A percentile compares a stretch with the other conserved stretches of the same genome.
Conservation (phyloP, 805 yeast genomes). For the Starmerella apis region DNA sequence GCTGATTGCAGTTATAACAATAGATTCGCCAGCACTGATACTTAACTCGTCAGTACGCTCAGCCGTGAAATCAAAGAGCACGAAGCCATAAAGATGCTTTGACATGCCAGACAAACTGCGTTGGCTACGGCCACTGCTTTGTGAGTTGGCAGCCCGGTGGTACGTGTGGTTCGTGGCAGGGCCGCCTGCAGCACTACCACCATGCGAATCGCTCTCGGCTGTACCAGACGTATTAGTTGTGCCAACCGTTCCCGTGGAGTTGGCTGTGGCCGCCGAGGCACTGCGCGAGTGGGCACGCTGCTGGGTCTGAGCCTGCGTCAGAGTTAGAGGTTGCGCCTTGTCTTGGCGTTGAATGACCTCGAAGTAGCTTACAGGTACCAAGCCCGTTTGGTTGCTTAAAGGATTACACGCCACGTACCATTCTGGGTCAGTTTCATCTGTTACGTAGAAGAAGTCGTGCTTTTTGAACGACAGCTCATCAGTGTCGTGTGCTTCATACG, state of each 20-base stretch:
- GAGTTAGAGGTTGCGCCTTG: slow-evolving; percentile 27
- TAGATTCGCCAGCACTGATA: slow-evolving; percentile 73
- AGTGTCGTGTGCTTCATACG: slow-evolving; percentile 66
- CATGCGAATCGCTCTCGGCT: neutral
- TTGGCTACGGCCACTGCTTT: slow-evolving; percentile 4
- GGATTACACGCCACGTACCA: slow-evolving; percentile 92
- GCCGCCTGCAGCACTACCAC: slow-evolving; percentile 7
- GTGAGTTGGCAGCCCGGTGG: slow-evolving; percentile 7
- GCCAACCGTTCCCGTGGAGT: neutral
- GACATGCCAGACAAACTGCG: slow-evolving; percentile 30
- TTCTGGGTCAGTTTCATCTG: slow-evolving; percentile 44
- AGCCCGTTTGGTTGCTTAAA: slow-evolving; percentile 59
- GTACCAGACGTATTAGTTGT: neutral
- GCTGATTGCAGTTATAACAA: slow-evolving; percentile 91
- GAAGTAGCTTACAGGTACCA: slow-evolving; percentile 79
- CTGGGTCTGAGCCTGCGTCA: slow-evolving; percentile 22
- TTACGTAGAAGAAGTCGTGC: slow-evolving; percentile 85
- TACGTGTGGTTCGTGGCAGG: neutral
- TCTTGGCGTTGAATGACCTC: slow-evolving; percentile 48
- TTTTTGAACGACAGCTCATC: slow-evolving; percentile 67
- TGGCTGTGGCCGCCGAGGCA: slow-evolving; percentile 7
- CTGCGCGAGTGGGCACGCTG: slow-evolving; percentile 18
- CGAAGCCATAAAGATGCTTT: slow-evolving; percentile 57
- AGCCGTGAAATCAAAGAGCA: slow-evolving; percentile 77
- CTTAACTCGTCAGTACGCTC: slow-evolving; percentile 74